Base-by-base conservation (phyloP, 2,329 filamentous ascomycete genomes). In the Fusarium aywerte region DNA sequence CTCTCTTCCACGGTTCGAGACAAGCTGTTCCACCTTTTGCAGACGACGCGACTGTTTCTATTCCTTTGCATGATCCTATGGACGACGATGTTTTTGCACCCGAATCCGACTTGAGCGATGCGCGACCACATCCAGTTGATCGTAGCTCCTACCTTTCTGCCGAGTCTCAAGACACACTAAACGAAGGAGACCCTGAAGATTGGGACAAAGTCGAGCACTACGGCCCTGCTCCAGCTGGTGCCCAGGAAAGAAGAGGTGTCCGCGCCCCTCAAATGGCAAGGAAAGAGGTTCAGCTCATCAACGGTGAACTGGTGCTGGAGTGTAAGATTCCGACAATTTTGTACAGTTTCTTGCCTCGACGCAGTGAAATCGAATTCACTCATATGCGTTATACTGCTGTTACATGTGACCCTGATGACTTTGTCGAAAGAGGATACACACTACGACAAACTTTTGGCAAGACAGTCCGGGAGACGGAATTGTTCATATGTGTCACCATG, bases 321-420 rank as follows among this genome's bases (percentile, higher is more conserved):
- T 98, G 96, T 85, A 99, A 99, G 81, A 99, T 99, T 70, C 96
- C 96, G 1, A 99, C 96, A 1, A 99, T 98, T 71, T 84, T 99
- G 38, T 96, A 98, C 85, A 97, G 93, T 77, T 99, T 99, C 80
- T 82, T 99, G 64, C 96, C 96, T 0, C 88, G 95, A 16, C 89
- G 95, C 61, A 93, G 97, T 76, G 95, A 97, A 77, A 85, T 95
- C 65, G 96, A 99, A 76, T 99, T 99, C 78, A 99, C 96, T 0
- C 94, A 98, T 76, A 98, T 98, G 95, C 90, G 96, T 53, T 99
- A 99, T 78, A 97, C 95, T 0, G 96, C 96, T 11, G 96, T 97
- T n/a, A 99, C 96, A 3, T 98, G 93, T 78, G 94, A 97, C 75
- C 96, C 94, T 0, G 94, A 97, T 77, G 93, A 98, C 76, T 98